Evolutionary conservation across 1,139 yeast species (phyloP).

Genomic region (Pichia cactophila): DNA sequence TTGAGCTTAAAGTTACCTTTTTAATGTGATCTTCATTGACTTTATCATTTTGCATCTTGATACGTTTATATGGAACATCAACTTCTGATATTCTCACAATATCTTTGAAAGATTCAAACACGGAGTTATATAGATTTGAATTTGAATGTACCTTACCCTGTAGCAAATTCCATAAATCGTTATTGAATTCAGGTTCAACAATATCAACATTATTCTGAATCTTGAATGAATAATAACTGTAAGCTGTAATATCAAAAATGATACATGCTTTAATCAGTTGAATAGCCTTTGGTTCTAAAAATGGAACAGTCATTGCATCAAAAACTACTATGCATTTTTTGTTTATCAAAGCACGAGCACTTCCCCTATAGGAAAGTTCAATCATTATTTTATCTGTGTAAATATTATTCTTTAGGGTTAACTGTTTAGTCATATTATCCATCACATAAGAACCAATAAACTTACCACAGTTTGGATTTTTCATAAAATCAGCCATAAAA

Average conservation of each 20-base stretch:
- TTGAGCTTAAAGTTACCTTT: slow-evolving; percentile 17
- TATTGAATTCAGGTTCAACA: slow-evolving; percentile 32
- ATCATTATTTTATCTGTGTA: slow-evolving; percentile 29
- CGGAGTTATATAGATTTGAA: slow-evolving; percentile 30
- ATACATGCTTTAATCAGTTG: slow-evolving; percentile 41
- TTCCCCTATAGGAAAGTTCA: slow-evolving; percentile 36
- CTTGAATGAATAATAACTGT: slow-evolving; percentile 45
- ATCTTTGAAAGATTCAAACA: slow-evolving; percentile 38
- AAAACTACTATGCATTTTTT: slow-evolving; percentile 33
- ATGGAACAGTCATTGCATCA: slow-evolving; percentile 30
- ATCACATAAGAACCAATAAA: slow-evolving; percentile 27
- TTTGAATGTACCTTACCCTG: slow-evolving; percentile 35
- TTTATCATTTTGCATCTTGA: slow-evolving; percentile 12
- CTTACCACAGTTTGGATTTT: slow-evolving; percentile 20
- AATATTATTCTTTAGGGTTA: slow-evolving; percentile 23
- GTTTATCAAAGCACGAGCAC: slow-evolving; percentile 35
- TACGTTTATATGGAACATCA: slow-evolving; percentile 22
- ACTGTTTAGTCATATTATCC: slow-evolving; percentile 23
- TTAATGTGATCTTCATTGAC: slow-evolving; percentile 16
- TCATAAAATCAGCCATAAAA: slow-evolving; percentile 29
- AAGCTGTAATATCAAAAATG: slow-evolving; percentile 47
- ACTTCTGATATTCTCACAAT: slow-evolving; percentile 37
- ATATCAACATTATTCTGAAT: slow-evolving; percentile 27
- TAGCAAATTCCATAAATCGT: slow-evolving; percentile 40
- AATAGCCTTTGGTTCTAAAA: slow-evolving; percentile 29